Conservation (phyloP, 257 asterid species). For the Solanum sitiens region DNA sequence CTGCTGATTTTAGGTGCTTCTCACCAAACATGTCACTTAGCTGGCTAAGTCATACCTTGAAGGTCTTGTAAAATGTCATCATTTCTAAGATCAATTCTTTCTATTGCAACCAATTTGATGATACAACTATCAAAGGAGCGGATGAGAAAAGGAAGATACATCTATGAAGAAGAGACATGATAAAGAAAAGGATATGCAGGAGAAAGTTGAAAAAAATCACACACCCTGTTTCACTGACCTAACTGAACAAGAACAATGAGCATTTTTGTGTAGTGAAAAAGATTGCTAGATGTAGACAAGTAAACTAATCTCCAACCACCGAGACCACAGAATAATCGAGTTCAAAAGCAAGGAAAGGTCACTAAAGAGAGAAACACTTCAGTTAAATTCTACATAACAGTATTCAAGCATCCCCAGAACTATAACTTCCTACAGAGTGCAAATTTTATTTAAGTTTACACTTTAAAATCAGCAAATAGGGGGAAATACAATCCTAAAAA, state of each 20-base stretch:
- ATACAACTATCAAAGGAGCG: not conserved
- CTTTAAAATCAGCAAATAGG: not conserved
- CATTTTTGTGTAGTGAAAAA: not conserved
- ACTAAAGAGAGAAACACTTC: not conserved
- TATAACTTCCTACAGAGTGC: not conserved
- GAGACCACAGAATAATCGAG: not conserved
- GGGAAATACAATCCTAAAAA: not conserved
- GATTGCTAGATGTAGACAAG: not conserved
- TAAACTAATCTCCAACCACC: not conserved
- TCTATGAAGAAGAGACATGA: not conserved
- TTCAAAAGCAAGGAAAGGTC: not conserved
- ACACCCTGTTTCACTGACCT: not conserved
- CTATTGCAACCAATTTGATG: not conserved
- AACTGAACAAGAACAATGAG: not conserved
- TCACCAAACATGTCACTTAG: not conserved
- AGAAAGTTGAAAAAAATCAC: not conserved
- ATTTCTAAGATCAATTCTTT: not conserved
- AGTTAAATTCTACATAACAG: not conserved
- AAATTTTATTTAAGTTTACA: not conserved
- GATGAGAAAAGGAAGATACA: not conserved
- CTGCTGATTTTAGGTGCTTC: not conserved
- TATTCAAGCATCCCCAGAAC: not conserved
- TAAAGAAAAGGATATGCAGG: not conserved
- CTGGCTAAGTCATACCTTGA: not conserved
- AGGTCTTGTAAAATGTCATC: not conserved